Base-by-base conservation (phyloP, 768 basidiomycete species). In the Boletus tomentosulus region DNA sequence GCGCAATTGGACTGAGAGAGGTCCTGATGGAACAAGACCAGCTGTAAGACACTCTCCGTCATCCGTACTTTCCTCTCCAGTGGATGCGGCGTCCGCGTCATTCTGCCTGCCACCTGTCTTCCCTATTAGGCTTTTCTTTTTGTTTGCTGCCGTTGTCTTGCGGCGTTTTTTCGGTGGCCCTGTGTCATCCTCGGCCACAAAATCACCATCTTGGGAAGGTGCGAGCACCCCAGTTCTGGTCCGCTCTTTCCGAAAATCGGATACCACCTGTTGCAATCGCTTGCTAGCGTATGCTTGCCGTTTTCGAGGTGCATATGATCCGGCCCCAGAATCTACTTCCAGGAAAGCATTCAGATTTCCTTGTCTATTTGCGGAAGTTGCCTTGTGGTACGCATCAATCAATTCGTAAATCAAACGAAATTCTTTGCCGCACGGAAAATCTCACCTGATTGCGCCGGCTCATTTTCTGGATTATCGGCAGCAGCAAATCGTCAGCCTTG, bases 401-500 rank as follows among this genome's bases (percentile, higher is more conserved):
- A 37, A n/a, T 33, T 22, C 38, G 44, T 22, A 53, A 41, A 25
- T n/a, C 12, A 34, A 19, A 30, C 16, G 24, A 39, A 35, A 46
- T 19, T 33, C 25, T 53, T 51, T 15, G 33, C 22, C 22, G 16
- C 24, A 39, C 12, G 38, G 44, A 51, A 24, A 24, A 30, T 60
- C 74, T 50, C 54, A 86, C 89, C 73, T 92, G 87, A 22, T 79
- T 80, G 25, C 92, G 87, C 63, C 86, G 86, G 57, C 83, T 87
- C 76, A 96, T 87, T 62, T 83, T 89, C 60, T 89, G 92, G 42
- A 98, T 89, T 62, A 97, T 92, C 15, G 95, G 95, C 43, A 92
- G 73, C n/a, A 98, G 73, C 28, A 93, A 78, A 47, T 96, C 92
- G 63, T 97, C 92, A 0, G 92, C 91, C 72, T 96, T 97, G 22